Evolutionary conservation across 768 basidiomycete species (phyloP), one percentile per base, ranked within the genome.

Genomic region (Rhodotorula sphaerocarpa): DNA sequence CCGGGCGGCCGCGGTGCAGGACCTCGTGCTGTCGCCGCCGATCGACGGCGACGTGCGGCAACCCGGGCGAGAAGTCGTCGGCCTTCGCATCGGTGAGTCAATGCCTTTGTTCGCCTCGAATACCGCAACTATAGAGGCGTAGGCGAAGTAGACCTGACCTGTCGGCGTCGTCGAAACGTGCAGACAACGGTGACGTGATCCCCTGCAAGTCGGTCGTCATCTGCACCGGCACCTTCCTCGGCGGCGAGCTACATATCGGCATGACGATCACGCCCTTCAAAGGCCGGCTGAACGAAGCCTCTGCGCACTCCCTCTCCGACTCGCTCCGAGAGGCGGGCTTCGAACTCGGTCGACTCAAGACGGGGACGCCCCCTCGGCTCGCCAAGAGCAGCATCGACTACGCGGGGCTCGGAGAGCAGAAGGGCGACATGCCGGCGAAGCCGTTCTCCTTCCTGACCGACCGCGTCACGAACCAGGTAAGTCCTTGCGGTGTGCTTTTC

Each of bases 161-260:
- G 15, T 7, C 47, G 11, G 25, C 20, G 2, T 11, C 6, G 12
- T 30, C 9, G 36, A 16, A 39, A 39, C 16, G 27, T 7, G 39
- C 74, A 88, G 88, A 88, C 36, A 79, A 81, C 7, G 87, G 88
- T 15, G 85, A 90, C 54, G 72, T 84, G 23, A 83, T 92, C 33
- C 76, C 77, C 23, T 92, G 88, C 70, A 83, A 85, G 6, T 83
- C 85, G 67, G 87, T 91, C 16, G 86, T 93, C 33, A 81, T 93
- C 20, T 90, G 88, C 70, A 92, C 90, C 0, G 90, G 90, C 12
- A 93, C 90, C 0, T 93, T 93, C 73, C 80, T 93, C 30, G 86
- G 86, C 4, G 90, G 88, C 16, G 88, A 92, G 76, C 89, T 91
- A 48, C 90, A 92, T 71, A 87, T 93, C 50, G 90, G 88, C 84